phyloP scores from a whole-genome alignment of 805 yeast species.

The Pichia phayaonensis region DNA sequence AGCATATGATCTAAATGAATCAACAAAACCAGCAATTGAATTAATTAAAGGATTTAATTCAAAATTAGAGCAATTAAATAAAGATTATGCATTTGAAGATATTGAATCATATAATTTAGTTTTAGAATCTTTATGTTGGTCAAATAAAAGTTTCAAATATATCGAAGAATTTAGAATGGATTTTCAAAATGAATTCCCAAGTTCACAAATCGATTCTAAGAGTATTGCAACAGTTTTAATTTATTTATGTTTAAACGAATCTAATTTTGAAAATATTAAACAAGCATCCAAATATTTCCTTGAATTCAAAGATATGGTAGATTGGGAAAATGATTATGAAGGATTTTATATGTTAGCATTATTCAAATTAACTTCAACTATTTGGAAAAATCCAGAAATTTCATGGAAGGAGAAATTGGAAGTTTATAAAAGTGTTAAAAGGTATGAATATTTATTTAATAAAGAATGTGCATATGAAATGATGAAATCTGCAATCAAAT shows the following conservation, averaged over 20 bases:
- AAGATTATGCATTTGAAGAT: slow-evolving; percentile 18
- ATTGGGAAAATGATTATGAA: slow-evolving; percentile 35
- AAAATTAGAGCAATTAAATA: slow-evolving; percentile 8
- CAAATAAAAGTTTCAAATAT: slow-evolving; percentile 20
- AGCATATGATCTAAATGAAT: slow-evolving; percentile 10
- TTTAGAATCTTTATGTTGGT: slow-evolving; percentile 23
- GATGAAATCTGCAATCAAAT: slow-evolving; percentile 17
- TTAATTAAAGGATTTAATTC: slow-evolving; percentile 20
- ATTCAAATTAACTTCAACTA: slow-evolving; percentile 19
- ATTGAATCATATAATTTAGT: slow-evolving; percentile 20
- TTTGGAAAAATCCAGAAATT: slow-evolving; percentile 16
- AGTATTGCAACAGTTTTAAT: slow-evolving; percentile 31
- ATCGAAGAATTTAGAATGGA: slow-evolving; percentile 20
- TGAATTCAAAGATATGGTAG: slow-evolving; percentile 28
- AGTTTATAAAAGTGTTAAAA: slow-evolving; percentile 35
- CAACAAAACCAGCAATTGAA: slow-evolving; percentile 20
- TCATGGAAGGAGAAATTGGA: slow-evolving; percentile 18
- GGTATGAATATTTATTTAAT: slow-evolving; percentile 32
- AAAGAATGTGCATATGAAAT: slow-evolving; percentile 33
- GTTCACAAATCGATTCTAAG: slow-evolving; percentile 29
- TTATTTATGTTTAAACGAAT: slow-evolving; percentile 11
- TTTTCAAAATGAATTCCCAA: slow-evolving; percentile 26
- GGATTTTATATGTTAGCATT: slow-evolving; percentile 23
- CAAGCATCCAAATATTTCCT: slow-evolving; percentile 8
- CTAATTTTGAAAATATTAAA: neutral